Base-by-base conservation (phyloP, 352 stramenopile species). In the Globisporangium irregulare region DNA sequence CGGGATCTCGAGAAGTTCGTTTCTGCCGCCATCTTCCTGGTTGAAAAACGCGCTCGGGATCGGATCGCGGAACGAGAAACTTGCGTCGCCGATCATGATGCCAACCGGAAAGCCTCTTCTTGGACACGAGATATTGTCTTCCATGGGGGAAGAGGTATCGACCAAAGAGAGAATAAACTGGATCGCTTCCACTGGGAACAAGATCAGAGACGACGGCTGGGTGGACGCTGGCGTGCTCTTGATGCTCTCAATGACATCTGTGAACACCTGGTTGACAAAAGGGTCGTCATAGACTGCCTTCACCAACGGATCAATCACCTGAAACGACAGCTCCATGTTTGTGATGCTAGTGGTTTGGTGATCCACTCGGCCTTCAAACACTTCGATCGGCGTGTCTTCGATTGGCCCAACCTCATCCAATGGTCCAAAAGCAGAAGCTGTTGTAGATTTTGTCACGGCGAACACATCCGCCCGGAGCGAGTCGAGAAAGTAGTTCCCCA, bases 401-500 rank as follows among this genome's bases (percentile, higher is more conserved):
- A 12, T 4, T 59, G 25, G 25, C n/a, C 4, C 38, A 18, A 20
- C 51, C 15, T 18, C 38, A 50, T 50, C 15, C 41, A 50, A 0
- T n/a, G 41, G 5, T 6, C 3, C 14, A 9, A 20, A 18, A n/a
- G 15, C 1, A 9, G 15, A n/a, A 3, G 3, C 66, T n/a, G 59
- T 8, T 43, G 64, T 61, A 1, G 57, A 20, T n/a, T 24, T 59
- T 9, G 73, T 69, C 20, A 89, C 79, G 0, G 80, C 72, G 50
- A 90, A 92, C 27, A 91, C 78, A 56, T 95, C 87, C 9, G 85
- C 75, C 1, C 78, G 82, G 1, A 95, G 69, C 53, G 87, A 95
- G 56, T 95, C 87, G 5, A 93, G 51, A 43, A 95, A 95, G 59
- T 95, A 95, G 50, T 95, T 95, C 9, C 84, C 87, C 15, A 95